Percentiles rank a stretch among this genome's conserved stretches.
phyloP scores from a whole-genome alignment of 2,329 filamentous ascomycete species.

The Aspergillus sojae region DNA sequence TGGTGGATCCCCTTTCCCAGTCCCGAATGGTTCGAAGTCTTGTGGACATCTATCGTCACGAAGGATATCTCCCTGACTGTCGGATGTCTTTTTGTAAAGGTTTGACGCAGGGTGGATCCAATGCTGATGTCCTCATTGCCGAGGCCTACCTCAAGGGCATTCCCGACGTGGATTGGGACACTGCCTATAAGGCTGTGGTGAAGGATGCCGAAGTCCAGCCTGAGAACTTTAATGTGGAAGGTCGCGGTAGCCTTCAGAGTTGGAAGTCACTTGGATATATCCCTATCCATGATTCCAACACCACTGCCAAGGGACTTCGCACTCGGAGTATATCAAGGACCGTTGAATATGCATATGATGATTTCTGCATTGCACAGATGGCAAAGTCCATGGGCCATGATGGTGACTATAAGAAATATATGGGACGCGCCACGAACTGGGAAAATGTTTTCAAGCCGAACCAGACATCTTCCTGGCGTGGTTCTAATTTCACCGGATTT shows the following conservation, averaged over 20 bases:
- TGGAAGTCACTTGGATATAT: slow-evolving; percentile 75
- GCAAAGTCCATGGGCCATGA: slow-evolving; percentile 59
- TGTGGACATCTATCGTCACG: slow-evolving; percentile 70
- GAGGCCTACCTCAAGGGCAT: slow-evolving; percentile 71
- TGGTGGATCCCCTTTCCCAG: slow-evolving; percentile 66
- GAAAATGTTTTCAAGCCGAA: slow-evolving; percentile 66
- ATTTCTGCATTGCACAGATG: slow-evolving; percentile 69
- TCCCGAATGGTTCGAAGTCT: slow-evolving; percentile 70
- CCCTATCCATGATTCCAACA: slow-evolving; percentile 69
- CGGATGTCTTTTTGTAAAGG: slow-evolving; percentile 76
- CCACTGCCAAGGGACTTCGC: slow-evolving; percentile 66
- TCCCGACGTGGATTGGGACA: slow-evolving; percentile 66
- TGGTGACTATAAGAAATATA: slow-evolving; percentile 62
- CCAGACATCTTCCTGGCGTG: slow-evolving; percentile 59
- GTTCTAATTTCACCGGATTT: slow-evolving; percentile 69
- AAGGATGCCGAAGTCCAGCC: slow-evolving; percentile 74
- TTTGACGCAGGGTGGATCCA: slow-evolving; percentile 74
- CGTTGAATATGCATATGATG: slow-evolving; percentile 77
- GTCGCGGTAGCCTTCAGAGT: slow-evolving; percentile 69
- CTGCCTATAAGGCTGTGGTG: slow-evolving; percentile 70
- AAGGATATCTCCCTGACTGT: slow-evolving; percentile 74
- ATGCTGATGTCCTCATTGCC: slow-evolving; percentile 69
- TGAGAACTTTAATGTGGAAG: slow-evolving; percentile 69
- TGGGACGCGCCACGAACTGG: slow-evolving; percentile 65
- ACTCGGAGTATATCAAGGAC: slow-evolving; percentile 73